These are phyloP conservation scores for Termitomyces sp. DNA, from an alignment of 768 basidiomycete genomes.

Conservation along the genomic window DNA sequence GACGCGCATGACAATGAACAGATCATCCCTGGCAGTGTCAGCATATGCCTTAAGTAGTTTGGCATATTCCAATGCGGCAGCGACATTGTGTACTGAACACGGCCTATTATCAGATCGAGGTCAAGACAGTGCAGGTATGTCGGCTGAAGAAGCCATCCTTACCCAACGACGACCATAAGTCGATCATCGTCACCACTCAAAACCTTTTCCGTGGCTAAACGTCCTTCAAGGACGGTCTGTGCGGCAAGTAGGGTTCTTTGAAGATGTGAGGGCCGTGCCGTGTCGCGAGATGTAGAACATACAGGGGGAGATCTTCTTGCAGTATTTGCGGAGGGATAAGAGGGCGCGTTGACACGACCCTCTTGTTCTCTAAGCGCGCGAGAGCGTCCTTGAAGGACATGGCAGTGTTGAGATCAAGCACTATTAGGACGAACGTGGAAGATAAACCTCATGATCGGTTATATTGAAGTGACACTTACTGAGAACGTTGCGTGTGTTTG, in stretches of 20 bases:
- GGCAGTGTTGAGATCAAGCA: constrained; percentile 50
- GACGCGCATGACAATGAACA: constrained; percentile 95
- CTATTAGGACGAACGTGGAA: constrained; percentile 18
- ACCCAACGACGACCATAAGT: constrained; percentile 89
- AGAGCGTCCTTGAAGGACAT: constrained; percentile 79
- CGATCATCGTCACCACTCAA: constrained; percentile 88
- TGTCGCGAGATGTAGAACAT: constrained; percentile 20
- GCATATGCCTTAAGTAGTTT: constrained; percentile 74
- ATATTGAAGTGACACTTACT: neutral
- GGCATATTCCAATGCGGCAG: constrained; percentile 86
- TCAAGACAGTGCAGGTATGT: neutral
- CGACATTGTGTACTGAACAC: constrained; percentile 90
- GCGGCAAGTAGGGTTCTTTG: constrained; percentile 71
- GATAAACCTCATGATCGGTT: neutral
- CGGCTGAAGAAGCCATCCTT: constrained; percentile 17
- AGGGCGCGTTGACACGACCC: constrained; percentile 83
- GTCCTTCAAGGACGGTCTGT: constrained; percentile 85
- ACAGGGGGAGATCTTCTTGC: constrained; percentile 90
- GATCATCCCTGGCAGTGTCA: constrained; percentile 72
- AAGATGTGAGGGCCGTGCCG: constrained; percentile 4
- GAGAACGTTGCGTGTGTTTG: neutral
- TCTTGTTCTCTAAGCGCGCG: constrained; percentile 75
- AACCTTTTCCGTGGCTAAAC: constrained; percentile 71
- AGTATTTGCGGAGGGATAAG: constrained; percentile 94
- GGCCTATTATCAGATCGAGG: constrained; percentile 42